Conservation (phyloP, 768 basidiomycete genomes). For the Coprinopsis cinerea region DNA sequence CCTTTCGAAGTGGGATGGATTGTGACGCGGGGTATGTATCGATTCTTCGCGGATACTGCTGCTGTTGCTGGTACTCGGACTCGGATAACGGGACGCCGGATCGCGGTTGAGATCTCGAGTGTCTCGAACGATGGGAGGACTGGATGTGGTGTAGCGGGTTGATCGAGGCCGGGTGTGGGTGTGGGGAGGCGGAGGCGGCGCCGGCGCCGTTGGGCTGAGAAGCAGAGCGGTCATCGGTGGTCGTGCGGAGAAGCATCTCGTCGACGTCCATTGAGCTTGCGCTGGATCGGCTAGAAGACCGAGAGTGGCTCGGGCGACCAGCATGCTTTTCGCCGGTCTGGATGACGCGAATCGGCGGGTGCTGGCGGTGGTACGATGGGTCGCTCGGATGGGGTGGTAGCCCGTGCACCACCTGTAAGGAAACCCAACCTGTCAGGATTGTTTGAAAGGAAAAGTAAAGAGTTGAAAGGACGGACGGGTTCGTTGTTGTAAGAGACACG, state of each 20-base stretch:
- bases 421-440: too few species aligned
- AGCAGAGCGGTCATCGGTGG: constrained; percentile 23
- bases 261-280: constrained; percentile 35
- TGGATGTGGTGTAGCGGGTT: neutral
- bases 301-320: constrained; percentile 22
- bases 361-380: too few species aligned
- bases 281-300: constrained; percentile 28
- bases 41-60: constrained; percentile 9
- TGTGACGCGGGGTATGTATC: constrained; percentile 15
- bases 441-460: too few species aligned
- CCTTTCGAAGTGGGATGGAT: constrained; percentile 8
- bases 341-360: constrained; percentile 3
- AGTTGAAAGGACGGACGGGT: constrained; percentile 21
- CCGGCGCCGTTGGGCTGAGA: constrained; percentile 6
- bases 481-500: constrained; percentile 25
- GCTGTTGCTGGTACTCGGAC: constrained; percentile 8
- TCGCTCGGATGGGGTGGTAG: too few species aligned
- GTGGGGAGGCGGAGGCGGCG: neutral
- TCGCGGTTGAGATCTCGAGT: constrained; percentile 4
- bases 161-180: neutral
- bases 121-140: neutral
- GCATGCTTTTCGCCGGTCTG: constrained; percentile 5
- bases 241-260: constrained; percentile 39
- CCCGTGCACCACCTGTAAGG: too few species aligned
- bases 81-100: constrained; percentile 6